phyloP scores from a whole-genome alignment of 2,329 filamentous ascomycete genomes.

The Claviceps sp. region DNA sequence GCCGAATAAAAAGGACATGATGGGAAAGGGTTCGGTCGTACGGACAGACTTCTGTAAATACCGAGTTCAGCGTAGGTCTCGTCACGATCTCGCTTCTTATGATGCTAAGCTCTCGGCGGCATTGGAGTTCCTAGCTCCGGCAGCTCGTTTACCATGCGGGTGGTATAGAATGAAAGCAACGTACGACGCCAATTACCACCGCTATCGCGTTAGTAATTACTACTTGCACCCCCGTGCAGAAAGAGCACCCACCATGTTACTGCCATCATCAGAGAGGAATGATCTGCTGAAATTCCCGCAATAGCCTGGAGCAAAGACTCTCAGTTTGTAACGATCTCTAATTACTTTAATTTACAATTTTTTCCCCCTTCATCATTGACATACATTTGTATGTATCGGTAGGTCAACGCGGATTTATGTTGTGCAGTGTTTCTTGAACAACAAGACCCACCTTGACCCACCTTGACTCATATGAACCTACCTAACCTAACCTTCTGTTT shows the following conservation, averaged over 20 bases:
- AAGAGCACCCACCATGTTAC: background rate
- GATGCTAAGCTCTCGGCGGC: background rate
- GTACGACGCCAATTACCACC: constrained; percentile 1
- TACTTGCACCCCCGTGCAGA: background rate
- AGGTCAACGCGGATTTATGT: too few relatives aligned
- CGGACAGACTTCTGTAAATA: background rate
- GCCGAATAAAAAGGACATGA: constrained; percentile 44
- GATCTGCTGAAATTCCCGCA: background rate
- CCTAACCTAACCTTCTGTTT: background rate
- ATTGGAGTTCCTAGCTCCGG: background rate
- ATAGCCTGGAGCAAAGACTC: background rate
- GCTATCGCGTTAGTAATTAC: background rate
- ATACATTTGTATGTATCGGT: too few relatives aligned
- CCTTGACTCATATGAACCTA: constrained; percentile 2
- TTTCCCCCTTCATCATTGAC: too few relatives aligned
- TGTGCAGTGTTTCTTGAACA: too few relatives aligned
- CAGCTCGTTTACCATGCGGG: background rate
- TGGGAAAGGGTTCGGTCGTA: background rate
- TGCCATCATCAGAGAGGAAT: background rate
- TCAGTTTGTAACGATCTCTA: background rate
- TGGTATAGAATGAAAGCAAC: background rate
- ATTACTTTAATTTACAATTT: background rate
- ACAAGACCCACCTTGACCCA: background rate
- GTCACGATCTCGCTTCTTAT: background rate
- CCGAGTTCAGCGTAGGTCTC: background rate